A percentile compares a stretch with the other conserved stretches of the same genome.
Evolutionary conservation across 2,329 filamentous ascomycete genomes (phyloP).

Genomic region (Pseudogymnoascus sp.): DNA sequence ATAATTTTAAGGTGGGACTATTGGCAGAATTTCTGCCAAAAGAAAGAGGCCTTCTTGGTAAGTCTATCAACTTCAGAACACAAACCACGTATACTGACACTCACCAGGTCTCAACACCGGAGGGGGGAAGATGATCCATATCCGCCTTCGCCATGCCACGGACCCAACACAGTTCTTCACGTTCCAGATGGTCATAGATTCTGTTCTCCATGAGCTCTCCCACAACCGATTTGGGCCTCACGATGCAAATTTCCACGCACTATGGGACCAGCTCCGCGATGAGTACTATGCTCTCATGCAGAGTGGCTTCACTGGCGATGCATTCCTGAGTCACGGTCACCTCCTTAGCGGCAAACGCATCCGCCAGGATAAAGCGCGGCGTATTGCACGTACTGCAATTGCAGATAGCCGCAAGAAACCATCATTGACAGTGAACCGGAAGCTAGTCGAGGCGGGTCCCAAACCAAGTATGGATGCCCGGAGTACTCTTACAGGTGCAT

Average conservation of each 20-base stretch:
- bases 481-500: constrained; percentile 42
- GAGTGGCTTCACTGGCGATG: constrained; percentile 87
- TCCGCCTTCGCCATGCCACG: constrained; percentile 70
- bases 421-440: constrained; percentile 58
- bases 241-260: constrained; percentile 70
- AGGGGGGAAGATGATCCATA: constrained; percentile 67
- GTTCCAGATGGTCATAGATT: constrained; percentile 75
- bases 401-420: constrained; percentile 56
- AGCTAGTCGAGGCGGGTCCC: constrained; percentile 56
- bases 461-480: constrained; percentile 18
- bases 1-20: constrained; percentile 70
- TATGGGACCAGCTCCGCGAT: constrained; percentile 85
- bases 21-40: constrained; percentile 81
- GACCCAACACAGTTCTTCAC: constrained; percentile 73
- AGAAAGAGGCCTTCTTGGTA: constrained; percentile 65
- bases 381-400: constrained; percentile 65
- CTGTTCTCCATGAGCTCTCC: constrained; percentile 89
- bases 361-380: constrained; percentile 65
- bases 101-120: constrained; percentile 66
- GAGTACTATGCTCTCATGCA: constrained; percentile 69
- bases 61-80: constrained; percentile 12
- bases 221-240: constrained; percentile 83
- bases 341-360: constrained; percentile 62
- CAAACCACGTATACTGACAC: neutral
- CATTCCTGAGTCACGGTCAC: constrained; percentile 70